Evolutionary conservation across 345 rosid genomes (phyloP).

Genomic region (Eucalyptus tenuipes): DNA sequence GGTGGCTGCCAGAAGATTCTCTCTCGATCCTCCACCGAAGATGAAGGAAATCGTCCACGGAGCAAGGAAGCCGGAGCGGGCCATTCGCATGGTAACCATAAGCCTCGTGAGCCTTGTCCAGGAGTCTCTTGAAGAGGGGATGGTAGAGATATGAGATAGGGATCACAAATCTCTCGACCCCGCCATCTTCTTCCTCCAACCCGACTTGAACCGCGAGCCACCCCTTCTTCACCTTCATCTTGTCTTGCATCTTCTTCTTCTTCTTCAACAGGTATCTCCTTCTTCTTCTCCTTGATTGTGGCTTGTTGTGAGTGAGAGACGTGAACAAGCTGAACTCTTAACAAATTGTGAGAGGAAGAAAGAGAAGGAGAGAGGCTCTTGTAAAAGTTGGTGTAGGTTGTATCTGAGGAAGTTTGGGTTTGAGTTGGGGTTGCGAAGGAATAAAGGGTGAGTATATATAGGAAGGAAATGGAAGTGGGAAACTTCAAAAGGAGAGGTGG

Average conservation of each 20-base stretch:
- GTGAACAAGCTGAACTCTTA: not conserved
- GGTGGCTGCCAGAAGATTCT: constrained; percentile 3
- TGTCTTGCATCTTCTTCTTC: not conserved
- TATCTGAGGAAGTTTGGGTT: not conserved
- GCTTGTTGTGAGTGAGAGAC: not conserved
- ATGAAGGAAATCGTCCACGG: constrained; percentile 28
- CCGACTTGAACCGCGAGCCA: constrained; percentile 37
- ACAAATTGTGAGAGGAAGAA: not conserved
- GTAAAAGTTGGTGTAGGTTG: not conserved
- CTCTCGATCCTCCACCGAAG: constrained; percentile 27
- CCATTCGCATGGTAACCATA: constrained; percentile 29
- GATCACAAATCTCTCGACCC: constrained; percentile 13
- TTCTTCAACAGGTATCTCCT: not conserved
- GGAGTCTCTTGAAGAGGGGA: constrained; percentile 25
- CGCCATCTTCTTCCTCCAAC: constrained; percentile 17
- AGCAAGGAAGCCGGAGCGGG: constrained; percentile 30
- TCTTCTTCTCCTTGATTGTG: not conserved
- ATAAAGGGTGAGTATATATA: not conserved
- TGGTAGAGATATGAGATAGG: constrained; percentile 34
- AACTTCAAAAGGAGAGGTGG: not conserved
- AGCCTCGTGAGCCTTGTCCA: constrained; percentile 26
- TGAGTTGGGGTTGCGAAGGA: not conserved
- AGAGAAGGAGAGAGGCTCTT: not conserved
- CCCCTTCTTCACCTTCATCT: constrained; percentile 40
- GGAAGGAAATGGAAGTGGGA: not conserved